Evolutionary conservation across 2,329 filamentous ascomycete genomes (phyloP).

Genomic region (Botrytis galanthina): DNA sequence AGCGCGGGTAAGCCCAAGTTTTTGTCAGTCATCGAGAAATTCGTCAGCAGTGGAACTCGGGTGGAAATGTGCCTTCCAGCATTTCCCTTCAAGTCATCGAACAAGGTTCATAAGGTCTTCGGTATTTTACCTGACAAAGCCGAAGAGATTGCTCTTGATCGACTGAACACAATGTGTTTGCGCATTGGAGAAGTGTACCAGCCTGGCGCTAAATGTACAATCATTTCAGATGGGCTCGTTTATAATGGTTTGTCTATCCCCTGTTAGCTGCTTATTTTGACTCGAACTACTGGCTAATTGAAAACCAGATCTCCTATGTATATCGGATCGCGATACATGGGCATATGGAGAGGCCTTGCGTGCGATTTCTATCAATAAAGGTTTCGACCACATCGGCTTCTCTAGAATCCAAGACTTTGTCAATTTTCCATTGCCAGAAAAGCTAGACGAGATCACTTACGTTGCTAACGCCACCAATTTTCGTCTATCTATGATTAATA

Average conservation of each 20-base stretch:
- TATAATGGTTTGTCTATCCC: neutral
- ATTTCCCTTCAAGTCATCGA: neutral
- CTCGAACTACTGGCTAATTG: neutral
- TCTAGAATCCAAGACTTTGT: neutral
- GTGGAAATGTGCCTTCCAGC: neutral
- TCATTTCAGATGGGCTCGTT: neutral
- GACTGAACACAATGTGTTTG: neutral
- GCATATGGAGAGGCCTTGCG: neutral
- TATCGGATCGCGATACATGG: neutral
- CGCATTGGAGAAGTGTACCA: neutral
- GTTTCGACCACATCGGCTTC: neutral
- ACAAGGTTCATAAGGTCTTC: neutral
- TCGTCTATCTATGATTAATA: neutral
- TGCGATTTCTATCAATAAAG: neutral
- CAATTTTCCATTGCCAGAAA: neutral
- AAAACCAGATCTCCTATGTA: neutral
- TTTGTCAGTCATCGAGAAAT: neutral
- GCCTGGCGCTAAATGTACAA: neutral
- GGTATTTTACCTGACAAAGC: neutral
- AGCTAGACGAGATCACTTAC: neutral
- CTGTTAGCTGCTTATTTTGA: accelerated
- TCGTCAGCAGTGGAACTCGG: neutral
- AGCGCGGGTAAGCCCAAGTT: neutral
- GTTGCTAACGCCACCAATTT: neutral
- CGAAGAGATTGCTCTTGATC: neutral